These are phyloP conservation scores for Malus hybrid DNA, from an alignment of 331 rosid species.

Conservation along the genomic window DNA sequence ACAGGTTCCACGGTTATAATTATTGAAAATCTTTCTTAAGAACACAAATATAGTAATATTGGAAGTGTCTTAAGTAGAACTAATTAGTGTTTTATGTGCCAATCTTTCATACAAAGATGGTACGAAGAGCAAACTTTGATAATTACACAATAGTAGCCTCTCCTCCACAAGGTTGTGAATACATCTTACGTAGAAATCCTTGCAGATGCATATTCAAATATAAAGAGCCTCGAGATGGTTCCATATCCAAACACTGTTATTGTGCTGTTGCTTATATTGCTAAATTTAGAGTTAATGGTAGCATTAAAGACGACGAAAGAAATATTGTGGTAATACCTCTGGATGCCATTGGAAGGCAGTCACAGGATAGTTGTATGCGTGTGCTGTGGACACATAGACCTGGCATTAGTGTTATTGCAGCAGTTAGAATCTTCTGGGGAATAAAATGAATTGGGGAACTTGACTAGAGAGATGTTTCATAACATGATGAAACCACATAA, in stretches of 20 bases:
- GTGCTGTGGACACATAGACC: slow-evolving; percentile 79
- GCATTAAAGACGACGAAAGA: too few species aligned
- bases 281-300: not conserved
- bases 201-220: not conserved
- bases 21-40: not conserved
- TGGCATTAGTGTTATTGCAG: slow-evolving; percentile 19
- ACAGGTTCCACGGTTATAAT: too few species aligned
- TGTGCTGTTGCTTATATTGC: too few species aligned
- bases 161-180: not conserved
- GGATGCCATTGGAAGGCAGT: slow-evolving; percentile 98
- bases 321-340: slow-evolving; percentile 46
- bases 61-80: not conserved
- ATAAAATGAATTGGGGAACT: not conserved
- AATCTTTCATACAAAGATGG: not conserved
- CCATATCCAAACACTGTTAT: not conserved
- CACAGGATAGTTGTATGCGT: slow-evolving; percentile 61
- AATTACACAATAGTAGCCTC: not conserved
- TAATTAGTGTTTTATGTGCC: not conserved
- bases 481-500: not conserved
- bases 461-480: not conserved
- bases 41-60: not conserved
- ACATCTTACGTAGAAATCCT: not conserved
- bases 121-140: not conserved
- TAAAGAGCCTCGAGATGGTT: not conserved
- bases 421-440: not conserved